Percentiles rank a stretch among this genome's conserved stretches.
Conservation (phyloP, 805 yeast species). For the Scheffersomyces spartinae region DNA sequence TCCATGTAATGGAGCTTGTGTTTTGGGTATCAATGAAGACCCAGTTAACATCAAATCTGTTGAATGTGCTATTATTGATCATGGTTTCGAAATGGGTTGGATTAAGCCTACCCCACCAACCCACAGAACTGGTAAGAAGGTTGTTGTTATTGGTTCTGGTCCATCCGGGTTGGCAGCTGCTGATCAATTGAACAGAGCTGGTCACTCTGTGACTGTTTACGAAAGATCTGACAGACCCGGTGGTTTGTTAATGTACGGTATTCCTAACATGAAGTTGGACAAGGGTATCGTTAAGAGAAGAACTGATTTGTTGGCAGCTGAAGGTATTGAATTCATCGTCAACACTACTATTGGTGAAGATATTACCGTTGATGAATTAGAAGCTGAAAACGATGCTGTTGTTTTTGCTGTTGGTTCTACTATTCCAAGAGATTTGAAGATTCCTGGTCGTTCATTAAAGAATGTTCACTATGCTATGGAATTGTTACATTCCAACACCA, state of each 20-base stretch:
- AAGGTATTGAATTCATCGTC: slow-evolving; percentile 74
- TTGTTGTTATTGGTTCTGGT: slow-evolving; percentile 92
- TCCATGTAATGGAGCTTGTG: slow-evolving; percentile 95
- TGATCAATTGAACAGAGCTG: slow-evolving; percentile 93
- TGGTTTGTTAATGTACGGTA: slow-evolving; percentile 97
- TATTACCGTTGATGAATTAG: slow-evolving; percentile 58
- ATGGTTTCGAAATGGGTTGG: slow-evolving; percentile 96
- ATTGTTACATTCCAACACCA: slow-evolving; percentile 76
- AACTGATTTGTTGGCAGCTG: slow-evolving; percentile 79
- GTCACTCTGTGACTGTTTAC: slow-evolving; percentile 82
- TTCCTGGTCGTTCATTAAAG: slow-evolving; percentile 85
- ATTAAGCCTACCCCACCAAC: slow-evolving; percentile 74
- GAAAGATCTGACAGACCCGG: slow-evolving; percentile 95
- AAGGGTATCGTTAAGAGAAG: slow-evolving; percentile 88
- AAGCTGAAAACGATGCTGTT: slow-evolving; percentile 64
- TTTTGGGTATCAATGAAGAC: slow-evolving; percentile 82
- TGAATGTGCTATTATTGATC: slow-evolving; percentile 92
- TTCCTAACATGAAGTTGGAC: slow-evolving; percentile 97
- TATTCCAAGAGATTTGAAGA: slow-evolving; percentile 87
- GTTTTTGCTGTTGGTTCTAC: slow-evolving; percentile 91
- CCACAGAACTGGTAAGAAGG: slow-evolving; percentile 69
- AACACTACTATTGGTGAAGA: slow-evolving; percentile 80
- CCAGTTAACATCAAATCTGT: slow-evolving; percentile 96
- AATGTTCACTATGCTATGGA: slow-evolving; percentile 95
- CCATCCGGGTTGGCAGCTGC: slow-evolving; percentile 97